Base-by-base conservation (phyloP, 2,329 filamentous ascomycete genomes). In the Ophiocordyceps camponoti-rufipedis region DNA sequence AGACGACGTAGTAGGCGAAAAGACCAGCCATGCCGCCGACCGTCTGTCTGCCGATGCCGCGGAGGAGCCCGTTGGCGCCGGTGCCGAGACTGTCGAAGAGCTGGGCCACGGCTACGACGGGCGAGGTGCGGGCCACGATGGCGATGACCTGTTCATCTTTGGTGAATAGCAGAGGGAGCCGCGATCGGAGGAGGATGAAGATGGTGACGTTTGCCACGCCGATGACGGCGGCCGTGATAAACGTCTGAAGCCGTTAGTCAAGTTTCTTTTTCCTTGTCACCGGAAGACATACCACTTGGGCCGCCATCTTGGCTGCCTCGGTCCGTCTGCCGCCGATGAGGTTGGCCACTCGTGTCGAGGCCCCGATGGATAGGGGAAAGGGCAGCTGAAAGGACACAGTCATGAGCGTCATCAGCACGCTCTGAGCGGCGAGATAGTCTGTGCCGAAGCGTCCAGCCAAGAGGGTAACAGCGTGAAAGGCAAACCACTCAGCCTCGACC, bases 401-500 rank as follows among this genome's bases (percentile, higher is more conserved):
- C 0, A 80, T 78, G 23, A 94, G 66, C 0, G 82, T 88, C 16
- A 80, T 74, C 1, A 95, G 67, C 13, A 94, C 78, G 16, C 82
- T 86, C 58, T 96, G 87, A 0, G 88, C 87, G 0, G 88, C 88
- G 0, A 95, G 73, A 46, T 80, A 75, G 2, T 77, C 79, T 0
- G 82, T 78, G 13, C 82, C 82, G 46, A 94, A 79, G 51, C 81
- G 82, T 40, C 80, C 83, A 0, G 84, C 76, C 1, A 78, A 78
- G 12, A 94, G 70, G 0, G 85, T 93, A 41, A 94, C 69, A 39
- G 94, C 76, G 58, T 95, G 88, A 55, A 95, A 91, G 3, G 87
- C 86, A 2, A 94, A 73, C 60, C 83, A 91, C 59, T 95, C 87
- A 1, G 88, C 86, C 56, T 91, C 78, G 1, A 94, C 81, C 86